A percentile compares a stretch with the other conserved stretches of the same genome.
phyloP scores from a whole-genome alignment of 208 protist species.

The Phytomonas serpens region DNA sequence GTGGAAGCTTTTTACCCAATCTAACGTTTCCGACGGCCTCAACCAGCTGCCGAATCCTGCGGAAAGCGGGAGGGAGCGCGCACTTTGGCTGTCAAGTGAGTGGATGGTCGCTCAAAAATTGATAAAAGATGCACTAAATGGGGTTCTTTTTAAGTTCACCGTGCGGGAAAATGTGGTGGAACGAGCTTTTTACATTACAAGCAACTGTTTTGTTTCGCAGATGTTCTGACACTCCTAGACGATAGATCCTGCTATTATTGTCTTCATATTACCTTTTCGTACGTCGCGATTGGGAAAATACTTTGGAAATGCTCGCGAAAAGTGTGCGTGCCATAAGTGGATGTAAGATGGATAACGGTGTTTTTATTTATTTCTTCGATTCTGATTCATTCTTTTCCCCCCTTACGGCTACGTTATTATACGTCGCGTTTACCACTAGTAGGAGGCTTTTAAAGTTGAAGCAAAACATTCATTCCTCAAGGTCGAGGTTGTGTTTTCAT shows the following conservation, averaged over 20 bases:
- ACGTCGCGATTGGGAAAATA: background rate
- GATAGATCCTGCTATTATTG: slow-evolving; percentile 4
- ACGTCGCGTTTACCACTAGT: background rate
- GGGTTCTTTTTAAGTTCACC: slow-evolving; percentile 7
- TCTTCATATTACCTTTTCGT: background rate
- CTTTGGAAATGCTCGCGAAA: background rate
- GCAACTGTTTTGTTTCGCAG: slow-evolving; percentile 5
- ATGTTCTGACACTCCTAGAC: slow-evolving; percentile 1
- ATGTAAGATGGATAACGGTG: background rate
- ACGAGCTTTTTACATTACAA: slow-evolving; percentile 5
- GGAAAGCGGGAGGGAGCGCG: background rate
- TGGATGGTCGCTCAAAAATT: slow-evolving; percentile 26
- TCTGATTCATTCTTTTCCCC: background rate
- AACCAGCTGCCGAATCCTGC: background rate
- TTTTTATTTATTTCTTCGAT: background rate
- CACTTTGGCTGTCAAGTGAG: slow-evolving; percentile 35
- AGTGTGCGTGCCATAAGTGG: background rate
- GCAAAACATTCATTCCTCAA: background rate
- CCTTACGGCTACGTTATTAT: background rate
- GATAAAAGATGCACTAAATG: background rate
- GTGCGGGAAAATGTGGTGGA: slow-evolving; percentile 1
- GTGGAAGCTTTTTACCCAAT: background rate
- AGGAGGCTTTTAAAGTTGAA: slow-evolving; percentile 3
- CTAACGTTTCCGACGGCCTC: background rate
- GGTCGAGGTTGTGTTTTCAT: background rate